These are phyloP conservation scores for Musa schizocarpa DNA, from an alignment of 176 grass and related monocot species.

Conservation along the genomic window DNA sequence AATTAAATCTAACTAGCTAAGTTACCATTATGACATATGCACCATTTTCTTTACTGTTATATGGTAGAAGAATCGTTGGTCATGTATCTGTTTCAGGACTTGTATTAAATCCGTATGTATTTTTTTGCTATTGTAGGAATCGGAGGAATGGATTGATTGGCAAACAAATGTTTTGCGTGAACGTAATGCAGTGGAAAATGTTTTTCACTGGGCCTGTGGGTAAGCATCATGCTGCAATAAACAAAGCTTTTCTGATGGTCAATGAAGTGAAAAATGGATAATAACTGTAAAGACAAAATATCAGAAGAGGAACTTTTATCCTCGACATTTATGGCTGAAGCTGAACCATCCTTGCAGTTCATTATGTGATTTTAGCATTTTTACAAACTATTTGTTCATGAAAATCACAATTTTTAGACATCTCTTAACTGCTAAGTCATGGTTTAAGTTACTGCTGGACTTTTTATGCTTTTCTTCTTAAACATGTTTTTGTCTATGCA, in stretches of 20 bases:
- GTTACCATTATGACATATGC: no score
- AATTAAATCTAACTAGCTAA: no score
- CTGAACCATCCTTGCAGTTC: background rate
- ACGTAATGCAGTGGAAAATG: constrained; percentile 22
- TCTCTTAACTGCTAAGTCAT: background rate
- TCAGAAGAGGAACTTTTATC: background rate
- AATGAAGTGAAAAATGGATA: background rate
- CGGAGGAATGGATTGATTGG: constrained; percentile 22
- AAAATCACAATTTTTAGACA: background rate
- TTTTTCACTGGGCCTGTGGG: constrained; percentile 21
- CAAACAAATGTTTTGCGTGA: constrained; percentile 16
- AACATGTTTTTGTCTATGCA: background rate
- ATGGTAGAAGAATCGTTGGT: background rate
- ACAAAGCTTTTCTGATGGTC: background rate
- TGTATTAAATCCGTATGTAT: background rate
- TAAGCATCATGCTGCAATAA: constrained; percentile 7
- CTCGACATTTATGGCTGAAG: background rate
- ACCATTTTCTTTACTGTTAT: no score
- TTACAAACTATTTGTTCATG: background rate
- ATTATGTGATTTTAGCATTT: background rate
- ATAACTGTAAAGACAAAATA: background rate
- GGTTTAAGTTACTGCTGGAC: background rate
- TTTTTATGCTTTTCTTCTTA: background rate
- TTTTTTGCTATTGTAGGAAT: constrained; percentile 6
- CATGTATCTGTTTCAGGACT: background rate